These are phyloP conservation scores for Phialophora chinensis DNA, from an alignment of 2,329 filamentous ascomycete species.

Conservation along the genomic window DNA sequence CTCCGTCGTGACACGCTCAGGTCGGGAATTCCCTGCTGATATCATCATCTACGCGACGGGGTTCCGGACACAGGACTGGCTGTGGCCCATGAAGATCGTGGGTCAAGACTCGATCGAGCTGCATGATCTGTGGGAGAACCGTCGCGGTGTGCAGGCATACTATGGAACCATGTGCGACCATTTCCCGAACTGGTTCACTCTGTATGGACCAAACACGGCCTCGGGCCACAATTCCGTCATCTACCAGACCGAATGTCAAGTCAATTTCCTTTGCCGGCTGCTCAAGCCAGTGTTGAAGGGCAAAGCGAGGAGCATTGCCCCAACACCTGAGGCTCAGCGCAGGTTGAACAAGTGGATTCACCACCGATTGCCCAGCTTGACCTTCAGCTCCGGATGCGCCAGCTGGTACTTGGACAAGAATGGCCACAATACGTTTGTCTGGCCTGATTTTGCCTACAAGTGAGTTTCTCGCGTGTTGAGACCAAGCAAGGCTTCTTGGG, in stretches of 20 bases:
- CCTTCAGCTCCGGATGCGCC: no score
- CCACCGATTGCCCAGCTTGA: no score
- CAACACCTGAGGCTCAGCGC: no score
- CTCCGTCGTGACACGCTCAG: not conserved
- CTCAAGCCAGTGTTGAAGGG: no score
- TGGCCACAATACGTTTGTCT: no score
- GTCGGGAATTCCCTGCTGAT: slow-evolving; percentile 44
- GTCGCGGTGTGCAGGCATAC: slow-evolving; percentile 56
- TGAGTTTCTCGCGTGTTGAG: no score
- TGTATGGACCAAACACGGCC: slow-evolving; percentile 65
- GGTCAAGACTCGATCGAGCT: slow-evolving; percentile 52
- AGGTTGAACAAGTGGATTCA: no score
- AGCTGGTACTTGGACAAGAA: no score
- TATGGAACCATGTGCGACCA: slow-evolving; percentile 57
- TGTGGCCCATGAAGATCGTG: slow-evolving; percentile 58
- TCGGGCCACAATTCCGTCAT: slow-evolving; percentile 60
- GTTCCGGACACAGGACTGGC: slow-evolving; percentile 64
- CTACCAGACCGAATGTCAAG: not conserved
- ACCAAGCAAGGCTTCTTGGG: no score
- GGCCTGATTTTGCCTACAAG: no score
- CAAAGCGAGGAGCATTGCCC: no score
- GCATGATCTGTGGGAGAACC: slow-evolving; percentile 55
- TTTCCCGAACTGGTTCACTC: slow-evolving; percentile 62
- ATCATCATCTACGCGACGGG: slow-evolving; percentile 64
- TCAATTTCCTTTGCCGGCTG: no score